Conservation (phyloP, 2,329 filamentous ascomycete species). For the Xylariaceae sp. region DNA sequence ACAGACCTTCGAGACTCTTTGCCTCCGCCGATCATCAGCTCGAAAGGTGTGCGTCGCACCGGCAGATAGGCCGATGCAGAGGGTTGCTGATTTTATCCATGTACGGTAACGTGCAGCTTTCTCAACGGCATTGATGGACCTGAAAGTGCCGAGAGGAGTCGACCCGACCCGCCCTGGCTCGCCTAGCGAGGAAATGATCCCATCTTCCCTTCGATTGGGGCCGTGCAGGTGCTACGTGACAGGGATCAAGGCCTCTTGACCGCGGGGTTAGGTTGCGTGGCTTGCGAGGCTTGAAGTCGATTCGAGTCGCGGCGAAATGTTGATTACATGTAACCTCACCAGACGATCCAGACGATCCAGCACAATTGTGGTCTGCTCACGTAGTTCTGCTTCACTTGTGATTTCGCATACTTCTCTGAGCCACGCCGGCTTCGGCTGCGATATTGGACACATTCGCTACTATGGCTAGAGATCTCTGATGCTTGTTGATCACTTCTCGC, state of each 20-base stretch:
- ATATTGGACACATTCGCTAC: too few species aligned
- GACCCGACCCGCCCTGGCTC: slow-evolving; percentile 18
- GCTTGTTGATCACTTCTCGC: too few species aligned
- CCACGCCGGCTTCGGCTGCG: too few species aligned
- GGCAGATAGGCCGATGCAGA: slow-evolving; percentile 17
- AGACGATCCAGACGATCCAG: too few species aligned
- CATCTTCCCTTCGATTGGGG: slow-evolving; percentile 3
- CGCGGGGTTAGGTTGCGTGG: not conserved
- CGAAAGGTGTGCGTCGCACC: slow-evolving; percentile 13
- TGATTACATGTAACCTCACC: not conserved
- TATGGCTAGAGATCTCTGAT: too few species aligned
- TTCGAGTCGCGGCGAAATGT: not conserved
- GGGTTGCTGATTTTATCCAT: slow-evolving; percentile 11
- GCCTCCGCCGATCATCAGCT: not conserved
- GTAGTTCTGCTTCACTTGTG: too few species aligned
- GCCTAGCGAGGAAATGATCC: slow-evolving; percentile 15
- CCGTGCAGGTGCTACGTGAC: not conserved
- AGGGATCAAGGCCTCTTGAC: not conserved
- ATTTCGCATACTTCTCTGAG: too few species aligned
- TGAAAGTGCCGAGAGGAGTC: slow-evolving; percentile 19
- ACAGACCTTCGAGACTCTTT: not conserved
- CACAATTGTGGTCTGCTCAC: too few species aligned
- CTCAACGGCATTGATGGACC: slow-evolving; percentile 19
- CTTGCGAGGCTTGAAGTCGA: not conserved
- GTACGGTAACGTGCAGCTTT: slow-evolving; percentile 13